Evolutionary conservation across 2,329 filamentous ascomycete genomes (phyloP), one percentile per base, ranked within the genome.

Genomic region (Xylariaceae sp.): DNA sequence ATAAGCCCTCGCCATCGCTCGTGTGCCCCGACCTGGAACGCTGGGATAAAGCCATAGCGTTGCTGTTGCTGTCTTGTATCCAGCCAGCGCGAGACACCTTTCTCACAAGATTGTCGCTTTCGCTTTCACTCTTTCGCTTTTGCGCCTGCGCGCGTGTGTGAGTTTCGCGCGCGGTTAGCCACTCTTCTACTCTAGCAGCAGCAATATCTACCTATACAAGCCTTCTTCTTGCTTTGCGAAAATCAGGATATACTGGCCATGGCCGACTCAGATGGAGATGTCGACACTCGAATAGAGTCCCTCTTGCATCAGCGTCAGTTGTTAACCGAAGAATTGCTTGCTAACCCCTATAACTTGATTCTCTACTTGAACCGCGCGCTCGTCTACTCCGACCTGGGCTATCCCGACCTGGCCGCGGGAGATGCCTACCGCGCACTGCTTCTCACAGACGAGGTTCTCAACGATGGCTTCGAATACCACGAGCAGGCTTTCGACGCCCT

Each of bases 401-500:
- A 96, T 73, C 90, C 91, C 0, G 94, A 99, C 73, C 83, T 99
- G 45, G 92, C 92, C 4, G 87, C 88, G 9, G 90, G 91, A 39
- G 92, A 97, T 77, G 90, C 91, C 4, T 97, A 97, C 72, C 88
- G 89, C 57, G 92, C 92, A 1, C 80, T 97, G n/a, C 82, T 96
- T 3, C 78, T 99, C 51, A 83, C 89, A 13, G 93, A 97, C 70
- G 90, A 94, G 65, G 82, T 91, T 42, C 75, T 81, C 64, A 87
- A 94, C 58, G 89, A 93, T 62, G 83, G 84, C 45, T 92, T 89
- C 66, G 91, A 97, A 73, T 95, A 92, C 68, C 88, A 94, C 70
- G 85, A 91, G 13, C 77, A 83, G 66, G 86, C 87, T 7, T 65
- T 80, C 5, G 81, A 83, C 55, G 77, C 81, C 8, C 73, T 88